Evolutionary conservation across 225 moss, liverwort and hornwort genomes (phyloP), one percentile per base, ranked within the genome.

Genomic region (Bryum argenteum): DNA sequence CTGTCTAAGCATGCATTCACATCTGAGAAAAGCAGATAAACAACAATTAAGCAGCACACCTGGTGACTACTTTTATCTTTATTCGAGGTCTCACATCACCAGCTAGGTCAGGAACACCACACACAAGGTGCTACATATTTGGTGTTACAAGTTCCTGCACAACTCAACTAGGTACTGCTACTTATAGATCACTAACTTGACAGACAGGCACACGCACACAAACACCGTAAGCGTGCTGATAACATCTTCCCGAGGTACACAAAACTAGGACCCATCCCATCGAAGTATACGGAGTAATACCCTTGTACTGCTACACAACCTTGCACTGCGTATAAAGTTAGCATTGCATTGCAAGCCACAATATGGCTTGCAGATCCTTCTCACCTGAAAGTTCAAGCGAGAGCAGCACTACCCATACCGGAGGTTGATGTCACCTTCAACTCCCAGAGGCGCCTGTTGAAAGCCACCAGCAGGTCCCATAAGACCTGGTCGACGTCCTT

Each of bases 401-500:
- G 47, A 59, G 67, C 37, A 66, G 47, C 48, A 20, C 54, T 77
- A 81, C 56, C 69, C 74, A 77, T 81, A 88, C 48, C 84, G 71
- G 42, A 84, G 21, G 65, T 84, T 79, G 73, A 88, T 67, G 47
- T 88, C 84, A 73, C 79, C 84, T 39, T 87, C 84, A 45, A 82
- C 68, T 75, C 80, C 79, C 41, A 84, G 58, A 40, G 75, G 77
- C 17, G 80, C 77, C 67, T 80, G 77, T 21, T 70, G 77, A 61
- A 80, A 70, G 52, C 63, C 73, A 63, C 66, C 13, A 56, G 74
- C 62, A 53, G 84, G 72, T 33, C 82, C 79, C 71, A 79, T 61
- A 1, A 71, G 71, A 74, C 84, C 82, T 47, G 71, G 63, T 64
- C 81, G 81, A 74, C 68, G 77, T 20, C 81, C 87, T 61, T 81